A percentile compares a stretch with the other conserved stretches of the same genome.
Evolutionary conservation across 2,329 filamentous ascomycete genomes (phyloP).

Genomic region (Cladosporium sp.): DNA sequence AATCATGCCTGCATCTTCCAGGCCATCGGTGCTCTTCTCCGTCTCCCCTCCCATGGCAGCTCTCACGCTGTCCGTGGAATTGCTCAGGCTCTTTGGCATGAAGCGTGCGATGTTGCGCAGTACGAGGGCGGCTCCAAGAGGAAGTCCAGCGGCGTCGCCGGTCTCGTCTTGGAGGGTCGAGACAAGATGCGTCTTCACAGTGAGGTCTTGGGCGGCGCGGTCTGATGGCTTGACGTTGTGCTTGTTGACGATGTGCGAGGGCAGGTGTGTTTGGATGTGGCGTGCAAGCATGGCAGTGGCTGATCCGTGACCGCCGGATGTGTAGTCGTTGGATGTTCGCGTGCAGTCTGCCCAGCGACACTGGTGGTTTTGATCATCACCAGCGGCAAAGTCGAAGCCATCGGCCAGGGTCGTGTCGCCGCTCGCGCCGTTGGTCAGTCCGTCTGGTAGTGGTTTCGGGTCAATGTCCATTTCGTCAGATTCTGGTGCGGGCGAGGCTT

Average conservation of each 20-base stretch:
- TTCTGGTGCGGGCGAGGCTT: conserved; percentile 31
- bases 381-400: conserved; percentile 28
- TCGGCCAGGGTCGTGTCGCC: conserved; percentile 6
- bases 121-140: conserved; percentile 72
- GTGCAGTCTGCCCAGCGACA: conserved; percentile 68
- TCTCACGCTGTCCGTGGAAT: conserved; percentile 12
- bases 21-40: conserved; percentile 10
- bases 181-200: conserved; percentile 5
- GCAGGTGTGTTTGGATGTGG: conserved; percentile 67
- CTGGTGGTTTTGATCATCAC: conserved; percentile 41
- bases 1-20: conserved; percentile 18
- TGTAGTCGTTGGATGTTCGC: conserved; percentile 45
- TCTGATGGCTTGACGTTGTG: conserved; percentile 17
- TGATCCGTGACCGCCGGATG: conserved; percentile 12
- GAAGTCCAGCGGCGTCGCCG: conserved; percentile 66
- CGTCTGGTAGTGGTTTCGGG: conserved; percentile 18
- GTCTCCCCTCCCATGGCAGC: conserved; percentile 3
- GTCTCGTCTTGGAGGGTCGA: conserved; percentile 48
- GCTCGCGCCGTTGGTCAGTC: conserved; percentile 18
- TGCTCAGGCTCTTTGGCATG: conserved; percentile 23
- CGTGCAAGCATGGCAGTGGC: conserved; percentile 28
- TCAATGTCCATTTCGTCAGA: conserved; percentile 48
- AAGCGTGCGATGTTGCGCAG: conserved; percentile 69
- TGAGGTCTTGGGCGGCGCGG: neutral
- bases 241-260: conserved; percentile 30